A percentile compares a stretch with the other conserved stretches of the same genome.
Evolutionary conservation across 78 protist genomes (phyloP).

Genomic region (Dictyostelium discoideum): DNA sequence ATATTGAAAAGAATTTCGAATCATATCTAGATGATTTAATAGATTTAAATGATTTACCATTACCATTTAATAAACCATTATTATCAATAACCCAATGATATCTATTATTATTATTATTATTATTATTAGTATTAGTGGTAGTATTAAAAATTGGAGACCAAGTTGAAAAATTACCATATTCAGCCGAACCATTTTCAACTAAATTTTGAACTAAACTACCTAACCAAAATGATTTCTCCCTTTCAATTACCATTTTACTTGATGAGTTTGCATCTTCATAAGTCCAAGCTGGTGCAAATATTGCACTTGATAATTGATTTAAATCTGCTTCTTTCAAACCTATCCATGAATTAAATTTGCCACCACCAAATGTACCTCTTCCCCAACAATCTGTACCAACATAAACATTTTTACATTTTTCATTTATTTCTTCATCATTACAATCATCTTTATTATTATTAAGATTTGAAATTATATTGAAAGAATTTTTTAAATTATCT

Average conservation of each 20-base stretch:
- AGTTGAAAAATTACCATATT: background rate
- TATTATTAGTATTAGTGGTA: background rate
- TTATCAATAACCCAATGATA: background rate
- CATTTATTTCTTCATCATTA: background rate
- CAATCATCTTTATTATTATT: background rate
- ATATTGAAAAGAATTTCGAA: background rate
- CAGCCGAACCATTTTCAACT: conserved; percentile 1
- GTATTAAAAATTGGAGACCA: background rate
- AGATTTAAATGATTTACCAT: background rate
- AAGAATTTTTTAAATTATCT: background rate
- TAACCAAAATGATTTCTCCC: conserved; percentile 50
- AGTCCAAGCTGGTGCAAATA: conserved; percentile 92
- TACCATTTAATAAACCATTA: background rate
- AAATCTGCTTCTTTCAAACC: background rate
- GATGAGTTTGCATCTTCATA: conserved; percentile 56
- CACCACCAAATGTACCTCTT: conserved; percentile 58
- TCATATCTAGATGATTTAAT: background rate
- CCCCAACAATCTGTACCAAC: conserved; percentile 92
- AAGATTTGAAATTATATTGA: background rate
- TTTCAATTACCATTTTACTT: background rate
- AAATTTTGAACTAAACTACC: background rate
- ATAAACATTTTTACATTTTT: conserved; percentile 63
- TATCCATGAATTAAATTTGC: background rate
- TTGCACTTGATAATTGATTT: conserved; percentile 53
- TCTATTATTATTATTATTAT: background rate